Evolutionary conservation across 257 asterid species (phyloP), one percentile per base, ranked within the genome.

Genomic region (Penstemon davidsonii): DNA sequence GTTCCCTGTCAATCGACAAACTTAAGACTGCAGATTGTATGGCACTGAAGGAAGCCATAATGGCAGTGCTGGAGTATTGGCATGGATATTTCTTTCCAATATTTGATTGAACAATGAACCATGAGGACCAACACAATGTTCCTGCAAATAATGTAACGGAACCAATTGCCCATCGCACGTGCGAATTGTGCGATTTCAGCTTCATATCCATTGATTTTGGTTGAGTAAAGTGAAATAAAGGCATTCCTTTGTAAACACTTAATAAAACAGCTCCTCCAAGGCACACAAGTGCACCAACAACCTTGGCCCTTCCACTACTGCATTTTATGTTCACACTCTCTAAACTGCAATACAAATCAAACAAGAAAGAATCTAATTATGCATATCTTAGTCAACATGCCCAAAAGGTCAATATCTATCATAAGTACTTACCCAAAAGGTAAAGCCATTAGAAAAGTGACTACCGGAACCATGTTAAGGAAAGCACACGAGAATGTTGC

Each of bases 401-500:
- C 1, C 12, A 58, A 5, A 42, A 58, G 13, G 39, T 58, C 0
- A 38, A 9, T 19, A 18, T 11, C 7, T 2, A 13, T 9, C 7
- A 25, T 8, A 3, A 25, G 60, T 13, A 45, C 81, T 4, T 45
- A 87, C 96, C 91, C 76, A 51, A 87, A 85, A 8, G 89, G 96
- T 72, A 85, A 73, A 41, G 96, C 89, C 85, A 84, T 73, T n/a
- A 89, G 40, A 57, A 87, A 85, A 36, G 95, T 87, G 53, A 80
- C 5, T 4, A 84, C 88, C 0, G 95, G 95, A 41, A 85, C 91
- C 79, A 87, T 66, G 82, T 87, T 87, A 74, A 81, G 78, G 81
- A 85, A 87, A 55, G 95, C 93, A 46, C 93, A 87, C 0, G 95
- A 68, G 76, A 87, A 87, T 39, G 93, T 84, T 40, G 96, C 93